Base-by-base conservation (phyloP, 164 flowering plant genomes). In the Vitis riparia region DNA sequence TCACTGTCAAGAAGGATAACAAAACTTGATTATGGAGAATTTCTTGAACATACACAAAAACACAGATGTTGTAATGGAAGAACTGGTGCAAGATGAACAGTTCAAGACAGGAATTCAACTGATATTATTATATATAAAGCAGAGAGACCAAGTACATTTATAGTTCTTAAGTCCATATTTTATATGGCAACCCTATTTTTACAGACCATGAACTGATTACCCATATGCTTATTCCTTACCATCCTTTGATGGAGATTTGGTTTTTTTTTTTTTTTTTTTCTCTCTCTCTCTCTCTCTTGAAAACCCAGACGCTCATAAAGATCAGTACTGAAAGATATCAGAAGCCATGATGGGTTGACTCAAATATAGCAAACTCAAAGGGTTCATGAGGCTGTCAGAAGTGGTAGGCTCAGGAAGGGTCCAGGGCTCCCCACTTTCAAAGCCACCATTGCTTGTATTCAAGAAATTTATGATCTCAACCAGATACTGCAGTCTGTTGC, bases 331-430 rank as follows among this genome's bases (percentile, higher is more conserved):
- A 61, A 78, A 71, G 53, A 77, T 71, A 13, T 77, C 77, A 72
- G 84, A 68, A 50, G 82, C 80, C 79, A 76, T 69, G 29, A 84
- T 74, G 29, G 85, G 85, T 72, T 81, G 87, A 62, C 67, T 80
- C 66, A 78, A 50, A 66, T 67, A 75, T 6, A 63, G 19, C 70
- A 79, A n/a, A 52, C 76, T 71, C 78, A 76, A 63, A 2, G 77
- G 76, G 58, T 73, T 75, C 49, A 72, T 27, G 68, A 80, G 75
- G 64, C 65, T 15, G 53, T 73, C 71, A 27, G 32, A 2, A 23
- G 27, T 65, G 53, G 27, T 58, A 17, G 63, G 62, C 62, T 69
- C 72, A 49, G 6, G 51, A 51, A 68, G 30, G 30, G 49, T 17
- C 58, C 11, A 63, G 9, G 71, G 14, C 12, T 23, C 70, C 32